Evolutionary conservation across 2,329 filamentous ascomycete species (phyloP), one percentile per base, ranked within the genome.

Genomic region (Trichoderma harzianum): DNA sequence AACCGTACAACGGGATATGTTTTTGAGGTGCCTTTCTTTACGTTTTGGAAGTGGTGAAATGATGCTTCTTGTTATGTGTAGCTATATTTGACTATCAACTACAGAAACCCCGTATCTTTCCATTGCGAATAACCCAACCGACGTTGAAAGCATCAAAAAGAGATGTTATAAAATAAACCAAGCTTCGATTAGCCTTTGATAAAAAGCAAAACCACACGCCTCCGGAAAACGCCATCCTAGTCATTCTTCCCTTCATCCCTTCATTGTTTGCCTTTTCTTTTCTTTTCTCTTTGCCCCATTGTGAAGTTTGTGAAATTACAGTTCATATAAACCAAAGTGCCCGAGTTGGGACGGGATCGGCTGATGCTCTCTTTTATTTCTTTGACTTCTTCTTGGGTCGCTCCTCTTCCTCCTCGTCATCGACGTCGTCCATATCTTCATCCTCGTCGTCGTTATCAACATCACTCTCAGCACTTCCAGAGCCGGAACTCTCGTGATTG

Each of bases 401-500:
- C 76, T 85, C 81, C 21, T 84, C 83, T 64, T 84, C 82, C 6
- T 81, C 80, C 3, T 79, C 78, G 1, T 69, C 66, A 26, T 69
- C 65, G 5, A n/a, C 65, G 1, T 84, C 83, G 58, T 84, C 82
- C 14, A 81, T 80, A 3, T 79, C 78, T 1, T 69, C 68, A 14
- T 64, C 68, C 82, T 79, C 78, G 1, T 83, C 83, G 2, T 86
- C 82, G 24, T 83, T 77, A 28, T 83, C 85, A 3, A 85, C 84
- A 14, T 84, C 87, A 32, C 84, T 85, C 72, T 86, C 86, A 8
- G 81, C 85, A 72, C 89, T 90, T 78, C 91, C 91, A 21, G 88
- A 90, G 14, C 92, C 94, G 65, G 90, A 93, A 79, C 94, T 97
- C 79, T 97, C 93, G 79, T 98, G 95, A 60, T 89, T 92, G 68